These are phyloP conservation scores for Polytolypa hystricis DNA, from an alignment of 2,329 filamentous ascomycete genomes.

Conservation along the genomic window DNA sequence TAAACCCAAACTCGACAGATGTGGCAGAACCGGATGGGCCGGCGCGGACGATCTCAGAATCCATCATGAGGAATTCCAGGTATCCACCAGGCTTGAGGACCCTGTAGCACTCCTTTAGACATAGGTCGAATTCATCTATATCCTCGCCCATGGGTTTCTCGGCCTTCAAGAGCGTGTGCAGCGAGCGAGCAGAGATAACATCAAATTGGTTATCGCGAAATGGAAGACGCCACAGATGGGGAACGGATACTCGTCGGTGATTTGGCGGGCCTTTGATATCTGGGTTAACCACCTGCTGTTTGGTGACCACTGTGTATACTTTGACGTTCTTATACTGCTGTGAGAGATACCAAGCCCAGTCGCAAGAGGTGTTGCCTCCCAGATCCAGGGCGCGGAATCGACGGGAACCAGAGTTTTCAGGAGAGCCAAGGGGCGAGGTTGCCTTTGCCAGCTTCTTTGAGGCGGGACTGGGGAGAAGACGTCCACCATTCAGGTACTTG, in stretches of 20 bases:
- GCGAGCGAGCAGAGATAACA: conserved; percentile 75
- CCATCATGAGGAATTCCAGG: conserved; percentile 80
- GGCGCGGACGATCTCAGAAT: conserved; percentile 79
- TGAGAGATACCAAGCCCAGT: conserved; percentile 94
- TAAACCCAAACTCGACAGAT: conserved; percentile 84
- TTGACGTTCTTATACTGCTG: conserved; percentile 74
- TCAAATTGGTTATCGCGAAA: conserved; percentile 84
- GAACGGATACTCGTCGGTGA: conserved; percentile 71
- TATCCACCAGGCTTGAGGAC: conserved; percentile 88
- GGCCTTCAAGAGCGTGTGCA: conserved; percentile 71
- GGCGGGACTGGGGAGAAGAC: conserved; percentile 46
- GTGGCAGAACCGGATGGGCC: conserved; percentile 70
- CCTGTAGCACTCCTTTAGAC: conserved; percentile 74
- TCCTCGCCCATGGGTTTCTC: conserved; percentile 52
- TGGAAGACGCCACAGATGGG: conserved; percentile 66
- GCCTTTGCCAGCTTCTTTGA: conserved; percentile 25
- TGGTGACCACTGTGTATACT: conserved; percentile 77
- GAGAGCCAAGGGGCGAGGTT: conserved; percentile 13
- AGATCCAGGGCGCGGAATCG: conserved; percentile 70
- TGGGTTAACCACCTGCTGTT: conserved; percentile 59
- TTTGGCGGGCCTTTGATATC: conserved; percentile 76
- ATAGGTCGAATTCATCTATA: conserved; percentile 78
- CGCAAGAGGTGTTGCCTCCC: conserved; percentile 70
- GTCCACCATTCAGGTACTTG: conserved; percentile 49
- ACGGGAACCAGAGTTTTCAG: conserved; percentile 22